Conservation (phyloP, 352 stramenopile species). For the Pythium coloratum region DNA sequence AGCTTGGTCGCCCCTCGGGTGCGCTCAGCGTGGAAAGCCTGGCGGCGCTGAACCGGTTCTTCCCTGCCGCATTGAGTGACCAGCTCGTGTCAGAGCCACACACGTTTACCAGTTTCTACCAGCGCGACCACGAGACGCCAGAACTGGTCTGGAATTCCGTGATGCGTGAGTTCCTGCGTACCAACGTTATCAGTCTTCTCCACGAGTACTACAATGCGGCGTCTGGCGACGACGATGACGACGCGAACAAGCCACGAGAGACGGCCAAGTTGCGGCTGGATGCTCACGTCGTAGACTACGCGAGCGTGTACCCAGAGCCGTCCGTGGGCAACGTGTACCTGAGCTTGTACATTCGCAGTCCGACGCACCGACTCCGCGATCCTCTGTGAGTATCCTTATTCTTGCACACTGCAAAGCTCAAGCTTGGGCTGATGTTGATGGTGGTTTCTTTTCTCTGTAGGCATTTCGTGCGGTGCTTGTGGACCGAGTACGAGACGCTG, state of each 20-base stretch:
- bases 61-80: slow-evolving; percentile 61
- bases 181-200: slow-evolving; percentile 69
- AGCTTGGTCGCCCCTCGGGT: slow-evolving; percentile 50
- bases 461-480: slow-evolving; percentile 78
- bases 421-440: not conserved
- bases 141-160: slow-evolving; percentile 94
- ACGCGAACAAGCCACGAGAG: slow-evolving; percentile 3
- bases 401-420: not conserved
- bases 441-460: slow-evolving; percentile 27
- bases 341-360: slow-evolving; percentile 91
- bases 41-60: slow-evolving; percentile 62
- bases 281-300: slow-evolving; percentile 77
- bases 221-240: slow-evolving; percentile 19
- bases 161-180: slow-evolving; percentile 83
- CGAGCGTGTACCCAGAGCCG: slow-evolving; percentile 61
- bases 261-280: slow-evolving; percentile 43
- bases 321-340: slow-evolving; percentile 91
- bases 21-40: slow-evolving; percentile 53
- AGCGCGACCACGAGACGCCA: slow-evolving; percentile 90
- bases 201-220: slow-evolving; percentile 65
- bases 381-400: slow-evolving; percentile 62
- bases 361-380: slow-evolving; percentile 91
- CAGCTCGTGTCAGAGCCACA: slow-evolving; percentile 52
- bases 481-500: slow-evolving; percentile 77
- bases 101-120: slow-evolving; percentile 58